Evolutionary conservation across 2,329 filamentous ascomycete genomes (phyloP), one percentile per base, ranked within the genome.

Genomic region (Colletotrichum karsti): DNA sequence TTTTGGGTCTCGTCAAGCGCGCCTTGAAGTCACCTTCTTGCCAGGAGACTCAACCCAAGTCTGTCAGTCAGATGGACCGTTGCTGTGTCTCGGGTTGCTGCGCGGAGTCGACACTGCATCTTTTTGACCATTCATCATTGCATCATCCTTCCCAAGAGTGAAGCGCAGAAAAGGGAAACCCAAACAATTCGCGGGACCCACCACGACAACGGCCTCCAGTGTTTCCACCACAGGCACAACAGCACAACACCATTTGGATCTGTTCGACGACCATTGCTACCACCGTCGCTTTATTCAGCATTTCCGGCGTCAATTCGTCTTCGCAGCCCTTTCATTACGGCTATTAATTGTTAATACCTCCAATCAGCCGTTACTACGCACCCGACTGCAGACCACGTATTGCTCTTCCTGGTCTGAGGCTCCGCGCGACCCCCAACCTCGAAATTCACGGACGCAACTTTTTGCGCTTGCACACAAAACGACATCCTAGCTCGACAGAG

Each of bases 391-490:
- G n/a, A 33, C 46, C 30, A 20, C 9, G 33, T 51, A 18, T 54
- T 68, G 46, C 54, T 39, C 10, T 24, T 54, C 54, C 46, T 20
- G 24, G 53, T 53, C 53, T 65, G 35, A 68, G 60, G 53, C 61
- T 67, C 46, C 41, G 54, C 46, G 60, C 60, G 44, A 54, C 46
- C 44, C n/a, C 46, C 54, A 54, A 59, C 54, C 65, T 65, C 54
- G 65, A 68, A 65, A 65, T 65, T 68, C 65, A 68, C 46, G 37
- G 39, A 65, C 60, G 65, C 65, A 68, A 58, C 65, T 59, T 59
- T 64, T 65, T 59, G 60, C 61, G 46, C 65, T 37, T 48, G 48
- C 65, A 65, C 54, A 26, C 13, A 59, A 44, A 41, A 26, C 24
- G 10, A 48, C 48, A 65, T 46, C 54, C 54, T 54, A 65, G 65